Percentiles rank a stretch among this genome's conserved stretches.
phyloP scores from a whole-genome alignment of 179 eudicot genomes.

The Silene noctiflora region DNA sequence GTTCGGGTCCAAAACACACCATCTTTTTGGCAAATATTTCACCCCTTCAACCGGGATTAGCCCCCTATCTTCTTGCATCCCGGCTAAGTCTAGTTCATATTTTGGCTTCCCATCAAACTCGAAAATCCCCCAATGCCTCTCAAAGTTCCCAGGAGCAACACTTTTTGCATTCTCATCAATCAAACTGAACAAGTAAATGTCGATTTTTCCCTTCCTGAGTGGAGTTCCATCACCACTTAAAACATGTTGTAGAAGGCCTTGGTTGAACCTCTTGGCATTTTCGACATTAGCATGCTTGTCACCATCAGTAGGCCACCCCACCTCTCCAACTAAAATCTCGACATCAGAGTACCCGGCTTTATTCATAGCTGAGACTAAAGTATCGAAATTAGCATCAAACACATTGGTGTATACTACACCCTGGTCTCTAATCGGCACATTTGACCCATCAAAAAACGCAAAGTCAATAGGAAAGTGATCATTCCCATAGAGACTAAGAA shows the following conservation, averaged over 20 bases:
- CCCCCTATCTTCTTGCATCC: constrained; percentile 40
- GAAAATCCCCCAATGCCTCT: constrained; percentile 95
- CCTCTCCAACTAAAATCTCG: constrained; percentile 80
- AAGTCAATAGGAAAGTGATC: constrained; percentile 69
- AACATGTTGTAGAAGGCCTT: constrained; percentile 64
- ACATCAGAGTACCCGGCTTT: constrained; percentile 77
- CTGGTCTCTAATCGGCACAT: constrained; percentile 54
- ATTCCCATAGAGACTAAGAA: constrained; percentile 78
- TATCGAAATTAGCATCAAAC: constrained; percentile 92
- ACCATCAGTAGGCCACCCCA: constrained; percentile 98
- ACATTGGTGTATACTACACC: constrained; percentile 59
- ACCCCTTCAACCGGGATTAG: constrained; percentile 64
- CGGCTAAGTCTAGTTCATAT: constrained; percentile 66
- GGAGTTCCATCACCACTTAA: constrained; percentile 73
- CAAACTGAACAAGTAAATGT: constrained; percentile 69
- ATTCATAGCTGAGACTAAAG: constrained; percentile 59
- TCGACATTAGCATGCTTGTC: constrained; percentile 58
- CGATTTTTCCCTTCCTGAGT: constrained; percentile 50
- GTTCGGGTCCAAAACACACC: constrained; percentile 77
- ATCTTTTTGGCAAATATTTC: constrained; percentile 47
- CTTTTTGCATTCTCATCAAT: constrained; percentile 87
- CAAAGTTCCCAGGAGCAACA: constrained; percentile 83
- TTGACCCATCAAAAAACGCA: constrained; percentile 77
- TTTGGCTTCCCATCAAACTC: constrained; percentile 94
- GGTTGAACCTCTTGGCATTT: constrained; percentile 75